These are phyloP conservation scores for Neurospora tetraspora DNA, from an alignment of 495 filamentous ascomycete species.

Conservation along the genomic window DNA sequence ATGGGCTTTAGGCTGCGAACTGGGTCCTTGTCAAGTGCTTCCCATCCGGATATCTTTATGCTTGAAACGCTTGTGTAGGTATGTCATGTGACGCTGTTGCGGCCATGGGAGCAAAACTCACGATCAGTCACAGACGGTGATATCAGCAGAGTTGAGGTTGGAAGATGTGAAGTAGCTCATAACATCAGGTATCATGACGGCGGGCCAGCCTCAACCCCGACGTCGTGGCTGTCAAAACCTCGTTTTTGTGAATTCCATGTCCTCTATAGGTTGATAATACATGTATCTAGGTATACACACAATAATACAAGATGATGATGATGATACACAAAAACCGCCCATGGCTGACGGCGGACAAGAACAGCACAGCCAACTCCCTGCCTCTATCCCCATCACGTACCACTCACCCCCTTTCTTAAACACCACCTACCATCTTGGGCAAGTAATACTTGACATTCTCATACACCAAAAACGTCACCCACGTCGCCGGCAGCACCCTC, in stretches of 20 bases:
- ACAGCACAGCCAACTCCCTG: not conserved
- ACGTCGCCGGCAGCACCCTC: slow-evolving; percentile 85
- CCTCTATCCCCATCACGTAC: not conserved
- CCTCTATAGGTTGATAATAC: not conserved
- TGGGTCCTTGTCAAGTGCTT: too few species aligned
- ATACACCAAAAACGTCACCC: slow-evolving; percentile 97
- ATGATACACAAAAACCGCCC: not conserved
- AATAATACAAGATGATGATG: not conserved
- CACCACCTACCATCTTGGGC: slow-evolving; percentile 28
- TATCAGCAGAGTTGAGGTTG: too few species aligned
- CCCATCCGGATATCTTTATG: too few species aligned
- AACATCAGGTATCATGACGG: not conserved
- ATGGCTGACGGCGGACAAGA: not conserved
- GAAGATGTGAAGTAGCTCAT: not conserved
- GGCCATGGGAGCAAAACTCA: too few species aligned
- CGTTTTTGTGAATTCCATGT: not conserved
- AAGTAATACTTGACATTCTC: slow-evolving; percentile 77
- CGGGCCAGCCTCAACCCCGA: not conserved
- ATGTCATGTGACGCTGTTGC: too few species aligned
- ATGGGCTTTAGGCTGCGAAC: too few species aligned
- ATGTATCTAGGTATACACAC: not conserved
- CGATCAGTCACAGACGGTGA: too few species aligned
- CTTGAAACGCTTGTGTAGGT: too few species aligned
- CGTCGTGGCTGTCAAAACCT: too few species aligned
- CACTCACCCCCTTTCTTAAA: not conserved